Evolutionary conservation across 176 grass and related monocot genomes (phyloP), one percentile per base, ranked within the genome.

Genomic region (Lolium multiflorum): DNA sequence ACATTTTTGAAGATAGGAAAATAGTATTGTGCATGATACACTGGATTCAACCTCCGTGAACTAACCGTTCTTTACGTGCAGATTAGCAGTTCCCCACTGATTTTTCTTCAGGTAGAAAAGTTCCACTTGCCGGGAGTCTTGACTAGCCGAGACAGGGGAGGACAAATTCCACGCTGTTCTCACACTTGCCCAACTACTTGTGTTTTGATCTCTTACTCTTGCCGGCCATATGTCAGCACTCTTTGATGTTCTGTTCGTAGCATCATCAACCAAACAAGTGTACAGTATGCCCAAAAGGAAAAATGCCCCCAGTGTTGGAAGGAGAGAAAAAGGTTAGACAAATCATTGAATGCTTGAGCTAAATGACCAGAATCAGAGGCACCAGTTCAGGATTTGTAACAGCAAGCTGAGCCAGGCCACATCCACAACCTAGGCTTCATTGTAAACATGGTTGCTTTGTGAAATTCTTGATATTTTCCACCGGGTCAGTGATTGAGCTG

Each of bases 101-200:
- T 21, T 20, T 80, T 28, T 47, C 22, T 6, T 31, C 22, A 49
- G 59, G 78, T 48, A 17, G 18, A 39, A 31, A 79, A 49, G 15
- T 13, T 35, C 3, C 73, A 50, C 41, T 18, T 47, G 55, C 64
- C 75, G 13, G 21, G 18, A 15, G 44, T 77, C 6, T 50, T 76
- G 1, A 26, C 35, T 78, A 14, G 10, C 11, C 24, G 44, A 51
- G 63, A 63, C 47, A 63, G 48, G 2, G 21, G 47, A 47, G 7
- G 47, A 73, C 9, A 11, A 78, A 55, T 63, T 78, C 79, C 31
- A 47, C 61, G 21, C 63, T 77, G 46, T 71, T 77, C 11, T 52
- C 41, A 70, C 50, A 52, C 35, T 31, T 76, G 15, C 59, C 38
- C 21, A 28, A 39, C 28, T 18, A 54, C 74, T 25, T 24, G 28